A percentile compares a stretch with the other conserved stretches of the same genome.
Evolutionary conservation across 257 asterid species (phyloP).

Genomic region (Solanum boliviense): DNA sequence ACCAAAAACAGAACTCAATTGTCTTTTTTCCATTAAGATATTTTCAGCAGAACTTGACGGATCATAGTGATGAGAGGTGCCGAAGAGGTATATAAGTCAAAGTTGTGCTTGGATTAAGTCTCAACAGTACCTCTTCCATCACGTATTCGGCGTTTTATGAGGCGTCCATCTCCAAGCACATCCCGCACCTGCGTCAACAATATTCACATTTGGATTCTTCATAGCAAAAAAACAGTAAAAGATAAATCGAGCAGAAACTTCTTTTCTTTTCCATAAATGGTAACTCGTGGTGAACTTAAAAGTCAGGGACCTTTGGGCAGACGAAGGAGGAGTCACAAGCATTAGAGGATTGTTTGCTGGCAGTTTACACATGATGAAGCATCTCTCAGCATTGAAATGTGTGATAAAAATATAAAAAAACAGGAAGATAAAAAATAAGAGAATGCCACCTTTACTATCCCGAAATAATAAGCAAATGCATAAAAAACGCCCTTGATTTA

Average conservation of each 20-base stretch:
- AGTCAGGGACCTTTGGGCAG: not conserved
- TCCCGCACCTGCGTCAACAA: conserved; percentile 66
- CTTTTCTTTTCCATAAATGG: not conserved
- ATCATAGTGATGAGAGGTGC: not conserved
- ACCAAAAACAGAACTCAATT: not conserved
- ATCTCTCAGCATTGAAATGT: not conserved
- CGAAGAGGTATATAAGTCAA: not conserved
- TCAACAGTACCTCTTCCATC: conserved; percentile 73
- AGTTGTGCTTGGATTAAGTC: not conserved
- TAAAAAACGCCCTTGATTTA: not conserved
- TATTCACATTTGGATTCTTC: not conserved
- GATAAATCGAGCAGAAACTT: not conserved
- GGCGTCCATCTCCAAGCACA: conserved; percentile 97
- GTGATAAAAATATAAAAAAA: not conserved
- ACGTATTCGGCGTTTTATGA: conserved; percentile 74
- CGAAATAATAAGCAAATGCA: not conserved
- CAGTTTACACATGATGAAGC: not conserved
- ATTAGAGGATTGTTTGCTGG: not conserved
- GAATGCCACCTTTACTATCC: not conserved
- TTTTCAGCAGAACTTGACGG: not conserved
- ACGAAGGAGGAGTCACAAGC: not conserved
- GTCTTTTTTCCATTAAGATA: not conserved
- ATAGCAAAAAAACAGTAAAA: not conserved
- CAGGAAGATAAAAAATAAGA: not conserved
- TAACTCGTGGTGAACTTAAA: not conserved